These are phyloP conservation scores for Solanum arcanum DNA, from an alignment of 257 asterid genomes.

Conservation along the genomic window DNA sequence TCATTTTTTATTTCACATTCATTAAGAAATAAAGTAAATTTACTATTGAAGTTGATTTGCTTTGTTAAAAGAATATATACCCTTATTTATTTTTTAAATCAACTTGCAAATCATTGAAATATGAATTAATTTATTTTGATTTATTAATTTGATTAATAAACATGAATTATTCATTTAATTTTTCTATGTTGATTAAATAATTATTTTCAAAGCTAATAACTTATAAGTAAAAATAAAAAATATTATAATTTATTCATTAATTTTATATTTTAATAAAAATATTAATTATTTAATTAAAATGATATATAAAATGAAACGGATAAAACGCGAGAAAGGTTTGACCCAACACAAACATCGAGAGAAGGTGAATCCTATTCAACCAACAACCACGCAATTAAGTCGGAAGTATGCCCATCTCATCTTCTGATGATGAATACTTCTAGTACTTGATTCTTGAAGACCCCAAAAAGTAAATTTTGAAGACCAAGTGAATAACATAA, in stretches of 20 bases:
- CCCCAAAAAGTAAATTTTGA: background rate
- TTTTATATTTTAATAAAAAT: too few relatives aligned
- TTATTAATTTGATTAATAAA: too few relatives aligned
- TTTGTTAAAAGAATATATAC: background rate
- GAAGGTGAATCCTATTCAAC: constrained; percentile 1
- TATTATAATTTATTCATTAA: too few relatives aligned
- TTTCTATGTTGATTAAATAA: too few relatives aligned
- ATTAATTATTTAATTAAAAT: too few relatives aligned
- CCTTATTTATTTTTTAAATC: background rate
- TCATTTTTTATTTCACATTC: background rate
- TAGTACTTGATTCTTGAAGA: constrained; percentile 6
- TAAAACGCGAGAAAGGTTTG: background rate
- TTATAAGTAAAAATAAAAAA: too few relatives aligned
- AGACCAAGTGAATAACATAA: background rate
- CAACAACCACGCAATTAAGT: constrained; percentile 9
- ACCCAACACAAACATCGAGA: background rate
- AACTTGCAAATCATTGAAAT: background rate
- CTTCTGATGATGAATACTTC: background rate
- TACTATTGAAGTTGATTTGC: background rate
- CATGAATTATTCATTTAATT: background rate
- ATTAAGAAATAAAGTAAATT: too few relatives aligned
- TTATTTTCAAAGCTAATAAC: too few relatives aligned
- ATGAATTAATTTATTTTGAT: too few relatives aligned
- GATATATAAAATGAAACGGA: accelerated
- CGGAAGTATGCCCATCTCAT: background rate